Percentiles rank a stretch among this genome's conserved stretches.
phyloP scores from a whole-genome alignment of 2,329 filamentous ascomycete genomes.

The Colletotrichum eremochloae region DNA sequence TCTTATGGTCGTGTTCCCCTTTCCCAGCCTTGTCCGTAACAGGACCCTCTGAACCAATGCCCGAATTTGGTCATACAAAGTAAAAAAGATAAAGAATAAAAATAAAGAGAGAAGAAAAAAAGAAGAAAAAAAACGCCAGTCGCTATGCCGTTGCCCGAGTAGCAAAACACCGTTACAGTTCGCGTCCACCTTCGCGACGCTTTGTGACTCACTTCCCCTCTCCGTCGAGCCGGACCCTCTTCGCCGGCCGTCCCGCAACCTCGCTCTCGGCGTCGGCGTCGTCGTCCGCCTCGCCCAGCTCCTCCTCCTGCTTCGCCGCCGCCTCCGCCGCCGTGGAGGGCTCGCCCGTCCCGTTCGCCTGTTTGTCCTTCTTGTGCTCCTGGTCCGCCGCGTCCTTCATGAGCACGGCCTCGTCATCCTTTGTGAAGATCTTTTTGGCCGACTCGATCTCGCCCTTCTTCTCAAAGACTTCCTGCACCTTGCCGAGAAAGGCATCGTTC shows the following conservation, averaged over 20 bases:
- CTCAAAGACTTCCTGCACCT: slow-evolving; percentile 89
- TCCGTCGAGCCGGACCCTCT: slow-evolving; percentile 33
- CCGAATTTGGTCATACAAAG: slow-evolving; percentile 6
- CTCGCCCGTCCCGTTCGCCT: slow-evolving; percentile 43
- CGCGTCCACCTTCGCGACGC: background rate
- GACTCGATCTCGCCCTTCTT: slow-evolving; percentile 90
- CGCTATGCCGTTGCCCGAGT: slow-evolving; percentile 32
- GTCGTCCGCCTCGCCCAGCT: slow-evolving; percentile 66
- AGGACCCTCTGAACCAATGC: background rate
- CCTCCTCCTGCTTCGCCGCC: slow-evolving; percentile 60
- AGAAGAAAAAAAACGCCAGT: slow-evolving; percentile 18
- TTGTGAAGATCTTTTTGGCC: slow-evolving; percentile 81
- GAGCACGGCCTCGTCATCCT: slow-evolving; percentile 74
- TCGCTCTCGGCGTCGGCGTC: slow-evolving; percentile 55
- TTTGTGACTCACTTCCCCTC: slow-evolving; percentile 25
- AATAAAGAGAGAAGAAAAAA: background rate
- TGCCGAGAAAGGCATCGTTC: slow-evolving; percentile 87
- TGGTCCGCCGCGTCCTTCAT: slow-evolving; percentile 64
- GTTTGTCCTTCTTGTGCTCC: slow-evolving; percentile 56
- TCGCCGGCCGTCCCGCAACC: slow-evolving; percentile 43
- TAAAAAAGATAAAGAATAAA: background rate
- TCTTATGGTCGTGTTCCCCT: background rate
- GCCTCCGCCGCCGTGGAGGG: slow-evolving; percentile 47
- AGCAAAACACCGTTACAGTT: background rate
- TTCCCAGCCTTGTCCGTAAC: background rate